A percentile compares a stretch with the other conserved stretches of the same genome.
Evolutionary conservation across 257 asterid genomes (phyloP).

Genomic region (Ehretia macrophylla): DNA sequence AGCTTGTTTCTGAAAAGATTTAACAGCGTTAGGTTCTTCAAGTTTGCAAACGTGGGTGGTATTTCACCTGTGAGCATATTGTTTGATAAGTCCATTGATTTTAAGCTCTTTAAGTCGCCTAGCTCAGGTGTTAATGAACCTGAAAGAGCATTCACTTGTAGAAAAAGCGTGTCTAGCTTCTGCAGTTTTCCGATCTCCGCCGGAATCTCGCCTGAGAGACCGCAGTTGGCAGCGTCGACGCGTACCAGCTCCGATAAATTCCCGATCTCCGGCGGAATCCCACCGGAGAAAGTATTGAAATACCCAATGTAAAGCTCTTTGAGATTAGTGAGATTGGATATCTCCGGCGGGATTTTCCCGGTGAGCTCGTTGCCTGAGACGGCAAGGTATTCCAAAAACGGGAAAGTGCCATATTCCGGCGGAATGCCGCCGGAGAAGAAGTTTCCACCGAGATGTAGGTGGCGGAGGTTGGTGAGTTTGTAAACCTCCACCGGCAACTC

Average conservation of each 20-base stretch:
- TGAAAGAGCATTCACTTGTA: constrained; percentile 72
- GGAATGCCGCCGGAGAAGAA: constrained; percentile 66
- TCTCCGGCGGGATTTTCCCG: constrained; percentile 64
- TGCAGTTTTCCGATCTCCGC: constrained; percentile 59
- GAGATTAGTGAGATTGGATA: constrained; percentile 56
- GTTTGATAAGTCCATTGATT: constrained; percentile 91
- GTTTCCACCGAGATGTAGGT: constrained; percentile 82
- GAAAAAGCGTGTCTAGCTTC: constrained; percentile 79
- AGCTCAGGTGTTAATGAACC: constrained; percentile 69
- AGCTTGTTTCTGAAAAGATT: constrained; percentile 87
- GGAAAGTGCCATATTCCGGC: constrained; percentile 55
- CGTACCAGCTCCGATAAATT: constrained; percentile 51
- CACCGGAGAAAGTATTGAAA: constrained; percentile 64
- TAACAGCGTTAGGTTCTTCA: constrained; percentile 66
- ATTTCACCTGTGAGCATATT: constrained; percentile 70
- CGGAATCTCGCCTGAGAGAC: constrained; percentile 79
- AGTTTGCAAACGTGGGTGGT: constrained; percentile 57
- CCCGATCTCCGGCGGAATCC: constrained; percentile 77
- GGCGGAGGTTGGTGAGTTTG: constrained; percentile 43
- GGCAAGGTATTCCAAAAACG: constrained; percentile 62
- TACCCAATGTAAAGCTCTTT: constrained; percentile 82
- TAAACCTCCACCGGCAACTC: constrained; percentile 51
- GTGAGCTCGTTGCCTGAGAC: constrained; percentile 73
- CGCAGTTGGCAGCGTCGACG: constrained; percentile 82
- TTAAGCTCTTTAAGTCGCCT: constrained; percentile 63